Conservation (phyloP, 169 alveolate genomes). For the Eimeria falciformis region DNA sequence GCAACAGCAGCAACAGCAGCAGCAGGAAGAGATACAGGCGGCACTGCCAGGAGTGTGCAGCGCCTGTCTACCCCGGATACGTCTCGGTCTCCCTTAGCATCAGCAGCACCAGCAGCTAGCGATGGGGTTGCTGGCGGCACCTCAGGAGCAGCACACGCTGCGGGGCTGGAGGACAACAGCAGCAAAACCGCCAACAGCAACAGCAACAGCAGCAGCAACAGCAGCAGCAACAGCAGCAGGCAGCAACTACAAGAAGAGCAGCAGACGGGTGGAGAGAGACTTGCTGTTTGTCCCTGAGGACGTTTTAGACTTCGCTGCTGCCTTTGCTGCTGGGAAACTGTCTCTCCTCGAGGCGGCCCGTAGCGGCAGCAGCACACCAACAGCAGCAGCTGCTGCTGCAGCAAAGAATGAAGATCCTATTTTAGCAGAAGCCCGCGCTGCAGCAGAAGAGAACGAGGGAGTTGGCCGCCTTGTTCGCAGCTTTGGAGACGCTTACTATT, state of each 20-base stretch:
- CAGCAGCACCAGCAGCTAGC: background rate
- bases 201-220: background rate
- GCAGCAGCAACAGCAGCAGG: conserved; percentile 3
- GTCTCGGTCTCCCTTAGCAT: background rate
- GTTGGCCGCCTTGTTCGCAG: background rate
- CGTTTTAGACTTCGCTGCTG: background rate
- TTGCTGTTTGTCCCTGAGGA: background rate
- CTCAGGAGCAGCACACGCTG: no score
- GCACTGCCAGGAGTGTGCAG: no score
- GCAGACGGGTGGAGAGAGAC: no score
- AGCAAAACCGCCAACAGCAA: background rate
- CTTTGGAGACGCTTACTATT: background rate
- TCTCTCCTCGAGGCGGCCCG: background rate
- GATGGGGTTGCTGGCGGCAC: no score
- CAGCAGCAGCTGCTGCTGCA: conserved; percentile 14
- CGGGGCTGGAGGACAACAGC: background rate
- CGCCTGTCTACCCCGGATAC: background rate
- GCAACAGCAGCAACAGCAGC: background rate
- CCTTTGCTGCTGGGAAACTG: background rate
- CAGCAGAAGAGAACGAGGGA: conserved; percentile 10
- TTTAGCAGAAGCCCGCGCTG: background rate
- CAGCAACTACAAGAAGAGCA: no score
- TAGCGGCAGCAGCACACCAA: background rate
- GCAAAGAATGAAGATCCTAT: background rate
- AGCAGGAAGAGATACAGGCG: background rate